Evolutionary conservation across 2,329 filamentous ascomycete genomes (phyloP).

Genomic region (Metarhizium anisopliae): DNA sequence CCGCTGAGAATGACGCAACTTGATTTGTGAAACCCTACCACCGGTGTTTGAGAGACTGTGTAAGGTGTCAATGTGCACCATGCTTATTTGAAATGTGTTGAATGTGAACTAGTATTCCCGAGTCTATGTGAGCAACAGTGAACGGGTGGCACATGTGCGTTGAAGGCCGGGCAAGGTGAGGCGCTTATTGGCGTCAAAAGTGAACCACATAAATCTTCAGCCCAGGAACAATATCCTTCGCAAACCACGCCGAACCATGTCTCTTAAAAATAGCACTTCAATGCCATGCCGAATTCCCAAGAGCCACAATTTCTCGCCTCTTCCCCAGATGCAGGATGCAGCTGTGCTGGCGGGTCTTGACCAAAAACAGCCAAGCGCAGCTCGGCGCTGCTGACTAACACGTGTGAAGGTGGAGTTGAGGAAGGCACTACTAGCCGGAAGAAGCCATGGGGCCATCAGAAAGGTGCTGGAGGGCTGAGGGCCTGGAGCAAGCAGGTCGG

Average conservation of each 20-base stretch:
- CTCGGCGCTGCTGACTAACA: slow-evolving; percentile 7
- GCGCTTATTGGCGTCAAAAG: not conserved
- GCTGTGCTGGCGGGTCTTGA: not conserved
- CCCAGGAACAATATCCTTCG: not conserved
- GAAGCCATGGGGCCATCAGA: not conserved
- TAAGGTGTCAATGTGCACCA: no score
- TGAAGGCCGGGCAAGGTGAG: not conserved
- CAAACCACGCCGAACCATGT: not conserved
- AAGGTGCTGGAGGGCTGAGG: not conserved
- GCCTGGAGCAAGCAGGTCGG: not conserved
- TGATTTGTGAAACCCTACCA: no score
- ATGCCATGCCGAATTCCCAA: not conserved
- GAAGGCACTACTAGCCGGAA: slow-evolving; percentile 4
- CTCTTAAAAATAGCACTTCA: not conserved
- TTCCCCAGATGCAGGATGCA: slow-evolving; percentile 5
- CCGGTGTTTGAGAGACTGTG: no score
- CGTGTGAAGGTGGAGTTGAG: not conserved
- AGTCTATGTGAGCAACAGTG: not conserved
- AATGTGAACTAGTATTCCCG: no score
- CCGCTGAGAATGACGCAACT: no score
- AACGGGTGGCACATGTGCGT: not conserved
- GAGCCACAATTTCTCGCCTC: slow-evolving; percentile 2
- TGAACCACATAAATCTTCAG: not conserved
- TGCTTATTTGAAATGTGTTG: no score
- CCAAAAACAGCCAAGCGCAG: not conserved